These are phyloP conservation scores for Sisymbrium altissimum DNA, from an alignment of 345 rosid genomes.

Conservation along the genomic window DNA sequence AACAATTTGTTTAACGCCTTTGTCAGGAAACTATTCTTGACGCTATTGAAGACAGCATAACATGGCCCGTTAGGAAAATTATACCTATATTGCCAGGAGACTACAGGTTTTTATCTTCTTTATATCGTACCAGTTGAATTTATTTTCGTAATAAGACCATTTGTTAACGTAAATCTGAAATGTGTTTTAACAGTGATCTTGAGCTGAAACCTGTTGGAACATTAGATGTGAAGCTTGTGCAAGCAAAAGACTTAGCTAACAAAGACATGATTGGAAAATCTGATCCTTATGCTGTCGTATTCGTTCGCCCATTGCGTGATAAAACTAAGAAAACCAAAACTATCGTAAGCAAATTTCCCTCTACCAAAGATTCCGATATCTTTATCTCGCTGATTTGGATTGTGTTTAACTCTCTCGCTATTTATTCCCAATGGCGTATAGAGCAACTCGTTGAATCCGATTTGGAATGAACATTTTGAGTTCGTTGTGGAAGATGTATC, in stretches of 20 bases:
- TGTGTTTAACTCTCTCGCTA: not conserved
- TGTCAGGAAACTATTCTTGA: constrained; percentile 73
- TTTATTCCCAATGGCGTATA: constrained; percentile 21
- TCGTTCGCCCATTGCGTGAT: constrained; percentile 70
- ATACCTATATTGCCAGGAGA: constrained; percentile 83
- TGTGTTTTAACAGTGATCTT: constrained; percentile 50
- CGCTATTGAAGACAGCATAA: constrained; percentile 84
- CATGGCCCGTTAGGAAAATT: constrained; percentile 91
- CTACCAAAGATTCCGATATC: not conserved
- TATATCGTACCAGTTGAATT: not conserved
- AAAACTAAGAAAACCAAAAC: constrained; percentile 72
- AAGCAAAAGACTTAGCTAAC: constrained; percentile 76
- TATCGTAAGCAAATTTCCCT: constrained; percentile 46
- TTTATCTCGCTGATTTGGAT: constrained; percentile 7
- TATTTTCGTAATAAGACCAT: not conserved
- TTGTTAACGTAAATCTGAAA: not conserved
- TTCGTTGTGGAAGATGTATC: constrained; percentile 71
- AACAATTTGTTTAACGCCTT: not conserved
- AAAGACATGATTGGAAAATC: constrained; percentile 92
- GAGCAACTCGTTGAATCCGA: constrained; percentile 78
- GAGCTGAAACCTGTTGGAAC: constrained; percentile 86
- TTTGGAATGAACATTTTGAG: constrained; percentile 94
- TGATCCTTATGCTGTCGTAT: constrained; percentile 77
- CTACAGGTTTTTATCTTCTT: constrained; percentile 54
- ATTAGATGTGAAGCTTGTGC: constrained; percentile 88